Evolutionary conservation across 164 flowering plant genomes (phyloP), one percentile per base, ranked within the genome.

Genomic region (Umbellularia californica): DNA sequence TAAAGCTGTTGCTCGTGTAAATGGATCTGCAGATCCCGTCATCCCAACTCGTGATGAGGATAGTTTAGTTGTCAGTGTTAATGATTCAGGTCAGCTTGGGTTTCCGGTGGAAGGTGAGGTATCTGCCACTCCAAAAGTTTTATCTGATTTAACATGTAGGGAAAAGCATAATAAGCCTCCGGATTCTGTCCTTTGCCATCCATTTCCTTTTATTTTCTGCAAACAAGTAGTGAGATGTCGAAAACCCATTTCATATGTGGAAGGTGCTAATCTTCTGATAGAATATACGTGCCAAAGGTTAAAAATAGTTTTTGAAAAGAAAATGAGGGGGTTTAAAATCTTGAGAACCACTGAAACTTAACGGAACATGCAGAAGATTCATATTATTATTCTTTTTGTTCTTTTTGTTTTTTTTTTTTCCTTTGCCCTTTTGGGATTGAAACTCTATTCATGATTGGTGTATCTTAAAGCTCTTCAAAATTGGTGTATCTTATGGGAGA

Each of bases 1-100:
- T 20, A 96, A 90, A 85, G 79, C 99, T 82, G 95, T 94, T 80
- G 70, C 82, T 73, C 77, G 11, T 47, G 72, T 77, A 64, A 75
- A 75, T 79, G 80, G 77, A 68, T 70, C 83, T 70, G 70, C 74
- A 73, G 84, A 77, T 73, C 24, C 17, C 33, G 23, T 69, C 70
- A 27, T 70, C 41, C 71, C 65, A 51, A 55, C 50, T 52, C 51
- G 76, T 47, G 64, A 69, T 24, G 73, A 82, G 24, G 82, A 77
- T 60, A 30, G 58, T 50, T 14, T 27, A 28, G 64, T 58, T 65
- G 35, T 67, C 2, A 33, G 68, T n/a, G 65, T 50, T 75, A 82
- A 76, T 30, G 55, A 28, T 72, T 65, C 80, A 51, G 74, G 67
- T 70, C 25, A 50, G 30, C 10, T 35, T n/a, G 23, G 66, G 10